Conservation (phyloP, 495 filamentous ascomycete genomes). For the Aspergillus egyptiacus region DNA sequence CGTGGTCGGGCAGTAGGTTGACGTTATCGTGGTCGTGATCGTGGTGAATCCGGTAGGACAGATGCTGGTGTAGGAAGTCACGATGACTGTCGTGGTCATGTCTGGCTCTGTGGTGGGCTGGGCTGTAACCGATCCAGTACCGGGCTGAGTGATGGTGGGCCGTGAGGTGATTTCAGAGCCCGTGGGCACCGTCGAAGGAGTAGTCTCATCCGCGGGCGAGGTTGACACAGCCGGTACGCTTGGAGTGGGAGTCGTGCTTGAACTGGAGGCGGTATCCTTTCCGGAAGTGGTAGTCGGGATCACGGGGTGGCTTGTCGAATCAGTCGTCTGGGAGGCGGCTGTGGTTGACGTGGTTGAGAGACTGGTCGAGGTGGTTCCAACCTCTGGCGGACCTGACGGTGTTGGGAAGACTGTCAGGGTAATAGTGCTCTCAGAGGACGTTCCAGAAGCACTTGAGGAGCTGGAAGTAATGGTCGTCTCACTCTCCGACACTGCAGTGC, state of each 20-base stretch:
- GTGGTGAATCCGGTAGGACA: conserved; percentile 44
- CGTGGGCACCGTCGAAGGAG: neutral
- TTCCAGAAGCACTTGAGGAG: no score
- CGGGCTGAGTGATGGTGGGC: conserved; percentile 20
- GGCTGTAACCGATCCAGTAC: conserved; percentile 1
- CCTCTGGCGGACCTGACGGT: neutral
- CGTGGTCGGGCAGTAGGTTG: conserved; percentile 33
- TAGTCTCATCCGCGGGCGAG: neutral
- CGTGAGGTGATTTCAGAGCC: neutral
- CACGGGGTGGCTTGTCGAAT: neutral
- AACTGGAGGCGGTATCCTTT: neutral
- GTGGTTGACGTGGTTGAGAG: conserved; percentile 2
- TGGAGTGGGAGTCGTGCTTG: neutral
- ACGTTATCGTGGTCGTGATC: conserved; percentile 36
- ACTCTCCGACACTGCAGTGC: no score
- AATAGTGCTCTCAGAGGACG: neutral
- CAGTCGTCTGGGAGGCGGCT: neutral
- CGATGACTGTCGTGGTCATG: conserved; percentile 34
- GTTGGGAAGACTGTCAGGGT: conserved; percentile 10
- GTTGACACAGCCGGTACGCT: conserved; percentile 1
- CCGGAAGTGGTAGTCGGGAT: neutral
- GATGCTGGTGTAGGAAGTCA: conserved; percentile 39
- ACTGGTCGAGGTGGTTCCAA: neutral
- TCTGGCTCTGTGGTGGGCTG: conserved; percentile 13
- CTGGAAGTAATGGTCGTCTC: no score